These are phyloP conservation scores for Detonula confervacea DNA, from an alignment of 352 stramenopile species.

Conservation along the genomic window DNA sequence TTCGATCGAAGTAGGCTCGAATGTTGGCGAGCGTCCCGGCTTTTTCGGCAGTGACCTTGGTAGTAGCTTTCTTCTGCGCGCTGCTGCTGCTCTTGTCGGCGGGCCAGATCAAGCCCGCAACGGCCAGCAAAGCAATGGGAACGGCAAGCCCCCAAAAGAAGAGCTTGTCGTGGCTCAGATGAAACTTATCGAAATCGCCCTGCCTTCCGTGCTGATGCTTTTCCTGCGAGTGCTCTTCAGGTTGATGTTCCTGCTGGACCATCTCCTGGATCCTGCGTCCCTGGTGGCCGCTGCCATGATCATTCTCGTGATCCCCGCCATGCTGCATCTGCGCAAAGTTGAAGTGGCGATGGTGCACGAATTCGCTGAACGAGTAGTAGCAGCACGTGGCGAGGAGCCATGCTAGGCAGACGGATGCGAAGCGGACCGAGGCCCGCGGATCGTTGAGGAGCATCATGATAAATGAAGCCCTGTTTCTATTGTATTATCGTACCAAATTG, in stretches of 20 bases:
- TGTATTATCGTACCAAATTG: too few species aligned
- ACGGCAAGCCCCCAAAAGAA: conserved; percentile 7
- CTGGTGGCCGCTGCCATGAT: not conserved
- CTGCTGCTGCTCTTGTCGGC: not conserved
- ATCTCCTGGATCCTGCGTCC: not conserved
- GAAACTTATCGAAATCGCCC: conserved; percentile 3
- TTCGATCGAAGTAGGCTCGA: not conserved
- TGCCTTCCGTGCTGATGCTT: conserved; percentile 2
- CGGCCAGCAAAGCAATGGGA: not conserved
- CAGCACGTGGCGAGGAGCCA: not conserved
- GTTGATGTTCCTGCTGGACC: not conserved
- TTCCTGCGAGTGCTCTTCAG: conserved; percentile 1
- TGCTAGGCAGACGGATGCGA: not conserved
- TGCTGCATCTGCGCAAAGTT: not conserved
- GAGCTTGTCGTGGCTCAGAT: conserved; percentile 5
- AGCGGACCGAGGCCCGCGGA: not conserved
- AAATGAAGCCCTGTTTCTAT: too few species aligned
- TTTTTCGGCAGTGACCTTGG: not conserved
- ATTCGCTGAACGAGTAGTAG: conserved; percentile 12
- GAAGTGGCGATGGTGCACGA: conserved; percentile 10
- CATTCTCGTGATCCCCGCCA: not conserved
- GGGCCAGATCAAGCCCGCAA: conserved; percentile 1
- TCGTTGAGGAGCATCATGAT: not conserved
- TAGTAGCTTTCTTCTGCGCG: not conserved
- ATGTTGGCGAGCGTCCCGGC: not conserved